A percentile compares a stretch with the other conserved stretches of the same genome.
Evolutionary conservation across 208 protist genomes (phyloP).

Genomic region (Crithidia thermophila): DNA sequence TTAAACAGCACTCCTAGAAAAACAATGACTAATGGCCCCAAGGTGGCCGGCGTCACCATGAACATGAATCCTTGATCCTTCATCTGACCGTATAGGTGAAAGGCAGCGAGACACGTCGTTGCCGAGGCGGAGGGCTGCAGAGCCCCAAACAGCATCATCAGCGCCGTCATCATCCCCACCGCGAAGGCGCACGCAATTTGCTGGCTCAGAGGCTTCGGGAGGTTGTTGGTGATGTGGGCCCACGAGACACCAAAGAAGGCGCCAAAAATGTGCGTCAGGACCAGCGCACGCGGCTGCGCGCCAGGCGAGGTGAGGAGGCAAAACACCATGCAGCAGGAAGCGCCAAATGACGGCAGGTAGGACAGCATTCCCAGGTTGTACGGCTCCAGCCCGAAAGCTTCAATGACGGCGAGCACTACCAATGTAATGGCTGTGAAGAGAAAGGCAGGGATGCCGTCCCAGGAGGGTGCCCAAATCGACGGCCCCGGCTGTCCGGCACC

Average conservation of each 20-base stretch:
- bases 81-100: conserved; percentile 61
- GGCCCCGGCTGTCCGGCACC: conserved; percentile 44
- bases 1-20: conserved; percentile 54
- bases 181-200: conserved; percentile 63
- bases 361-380: conserved; percentile 47
- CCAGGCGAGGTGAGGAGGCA: conserved; percentile 56
- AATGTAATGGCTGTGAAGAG: conserved; percentile 60
- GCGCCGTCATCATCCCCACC: conserved; percentile 48
- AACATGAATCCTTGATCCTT: conserved; percentile 68
- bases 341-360: conserved; percentile 66
- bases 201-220: conserved; percentile 48
- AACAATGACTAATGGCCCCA: conserved; percentile 55
- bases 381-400: conserved; percentile 50
- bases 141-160: conserved; percentile 52
- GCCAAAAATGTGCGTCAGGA: conserved; percentile 54
- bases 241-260: conserved; percentile 68
- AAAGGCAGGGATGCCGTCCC: conserved; percentile 50
- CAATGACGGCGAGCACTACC: conserved; percentile 51
- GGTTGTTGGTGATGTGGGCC: conserved; percentile 46
- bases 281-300: conserved; percentile 57
- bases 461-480: conserved; percentile 33
- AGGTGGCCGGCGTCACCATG: conserved; percentile 47
- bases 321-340: conserved; percentile 60
- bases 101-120: conserved; percentile 63
- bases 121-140: conserved; percentile 74